A percentile compares a stretch with the other conserved stretches of the same genome.
These are phyloP conservation scores for Flagelloscypha sp. DNA, from an alignment of 768 basidiomycete species.

Conservation along the genomic window DNA sequence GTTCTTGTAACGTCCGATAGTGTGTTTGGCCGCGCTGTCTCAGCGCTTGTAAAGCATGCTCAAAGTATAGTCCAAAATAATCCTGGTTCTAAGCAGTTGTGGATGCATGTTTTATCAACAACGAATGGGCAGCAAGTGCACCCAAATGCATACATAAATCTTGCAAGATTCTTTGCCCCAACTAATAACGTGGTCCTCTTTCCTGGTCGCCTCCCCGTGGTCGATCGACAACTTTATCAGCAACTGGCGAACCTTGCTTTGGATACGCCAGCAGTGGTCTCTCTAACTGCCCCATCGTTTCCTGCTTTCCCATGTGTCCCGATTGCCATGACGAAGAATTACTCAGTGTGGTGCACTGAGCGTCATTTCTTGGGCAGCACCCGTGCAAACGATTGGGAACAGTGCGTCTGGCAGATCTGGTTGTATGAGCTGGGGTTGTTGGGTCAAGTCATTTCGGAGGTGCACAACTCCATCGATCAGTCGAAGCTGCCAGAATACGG, in stretches of 20 bases:
- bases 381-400: conserved; percentile 48
- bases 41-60: too few species aligned
- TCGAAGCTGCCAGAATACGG: conserved; percentile 22
- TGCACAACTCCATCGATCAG: too few species aligned
- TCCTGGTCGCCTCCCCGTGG: conserved; percentile 32
- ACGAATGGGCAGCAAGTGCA: too few species aligned
- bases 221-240: conserved; percentile 13
- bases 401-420: conserved; percentile 61
- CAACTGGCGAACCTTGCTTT: conserved; percentile 5
- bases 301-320: conserved; percentile 35
- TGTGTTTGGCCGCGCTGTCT: too few species aligned
- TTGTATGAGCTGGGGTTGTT: conserved; percentile 50
- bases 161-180: conserved; percentile 51
- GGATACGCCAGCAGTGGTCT: conserved; percentile 13
- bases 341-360: conserved; percentile 56
- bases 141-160: conserved; percentile 50
- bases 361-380: conserved; percentile 38
- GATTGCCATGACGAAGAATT: conserved; percentile 33
- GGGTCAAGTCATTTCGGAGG: too few species aligned
- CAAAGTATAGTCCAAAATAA: too few species aligned
- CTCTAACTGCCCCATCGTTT: conserved; percentile 23
- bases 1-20: too few species aligned
- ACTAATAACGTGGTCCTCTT: conserved; percentile 43
- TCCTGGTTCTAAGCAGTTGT: too few species aligned
- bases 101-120: too few species aligned